phyloP scores from a whole-genome alignment of 1,284 basidiomycete genomes.

The Apiotrichum laibachii region DNA sequence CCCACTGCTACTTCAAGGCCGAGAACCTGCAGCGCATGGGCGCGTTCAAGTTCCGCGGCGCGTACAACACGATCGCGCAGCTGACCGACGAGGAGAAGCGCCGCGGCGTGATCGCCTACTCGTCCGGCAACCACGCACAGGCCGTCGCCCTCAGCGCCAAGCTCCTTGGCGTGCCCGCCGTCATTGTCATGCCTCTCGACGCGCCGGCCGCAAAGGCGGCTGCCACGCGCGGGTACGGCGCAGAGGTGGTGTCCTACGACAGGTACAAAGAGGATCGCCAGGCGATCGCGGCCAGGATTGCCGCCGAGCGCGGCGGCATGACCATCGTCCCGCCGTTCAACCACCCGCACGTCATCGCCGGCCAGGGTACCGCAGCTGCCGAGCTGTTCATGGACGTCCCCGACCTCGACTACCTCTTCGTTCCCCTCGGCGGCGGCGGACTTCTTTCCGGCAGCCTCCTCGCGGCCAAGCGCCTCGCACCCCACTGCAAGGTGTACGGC shows the following conservation, averaged over 20 bases:
- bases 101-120: conserved; percentile 97
- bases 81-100: conserved; percentile 82
- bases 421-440: conserved; percentile 87
- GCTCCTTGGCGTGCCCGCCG: conserved; percentile 84
- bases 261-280: conserved; percentile 95
- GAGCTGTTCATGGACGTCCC: conserved; percentile 86
- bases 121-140: conserved; percentile 97
- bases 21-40: conserved; percentile 99
- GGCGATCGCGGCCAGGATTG: conserved; percentile 82
- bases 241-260: conserved; percentile 89
- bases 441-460: conserved; percentile 82
- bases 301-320: conserved; percentile 66
- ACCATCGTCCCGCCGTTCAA: conserved; percentile 96
- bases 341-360: conserved; percentile 93
- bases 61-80: conserved; percentile 98
- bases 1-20: conserved; percentile 87
- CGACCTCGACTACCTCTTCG: conserved; percentile 86
- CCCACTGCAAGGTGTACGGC: conserved; percentile 80
- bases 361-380: conserved; percentile 91
- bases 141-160: conserved; percentile 92
- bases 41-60: conserved; percentile 96
- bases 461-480: conserved; percentile 92
- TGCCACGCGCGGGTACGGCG: conserved; percentile 87
- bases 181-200: conserved; percentile 94
- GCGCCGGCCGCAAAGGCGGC: conserved; percentile 94